These are phyloP conservation scores for Endothia cerciana DNA, from an alignment of 2,329 filamentous ascomycete genomes.

Conservation along the genomic window DNA sequence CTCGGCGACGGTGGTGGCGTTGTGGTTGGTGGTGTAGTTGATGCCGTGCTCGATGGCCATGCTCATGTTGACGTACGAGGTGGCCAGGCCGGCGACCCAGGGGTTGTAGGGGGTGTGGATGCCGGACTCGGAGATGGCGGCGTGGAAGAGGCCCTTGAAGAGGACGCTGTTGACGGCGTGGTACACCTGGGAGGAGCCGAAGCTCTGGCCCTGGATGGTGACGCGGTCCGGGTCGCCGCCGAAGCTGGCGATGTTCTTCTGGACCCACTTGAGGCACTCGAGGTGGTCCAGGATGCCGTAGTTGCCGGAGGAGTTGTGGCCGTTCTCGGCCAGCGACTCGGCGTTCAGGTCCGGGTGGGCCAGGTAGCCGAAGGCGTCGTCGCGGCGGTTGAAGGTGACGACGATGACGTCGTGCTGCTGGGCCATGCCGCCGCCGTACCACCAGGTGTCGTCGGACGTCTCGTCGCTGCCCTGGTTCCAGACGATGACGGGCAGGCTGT, in stretches of 20 bases:
- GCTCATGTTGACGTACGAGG: conserved; percentile 37
- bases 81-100: conserved; percentile 36
- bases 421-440: conserved; percentile 26
- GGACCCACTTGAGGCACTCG: conserved; percentile 27
- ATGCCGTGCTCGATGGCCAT: conserved; percentile 33
- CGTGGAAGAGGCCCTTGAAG: conserved; percentile 38
- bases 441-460: conserved; percentile 17
- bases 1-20: conserved; percentile 23
- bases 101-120: conserved; percentile 38
- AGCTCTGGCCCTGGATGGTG: conserved; percentile 27
- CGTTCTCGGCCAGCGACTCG: conserved; percentile 23
- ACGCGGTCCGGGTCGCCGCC: conserved; percentile 27
- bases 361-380: conserved; percentile 28
- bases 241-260: conserved; percentile 26
- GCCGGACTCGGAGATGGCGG: conserved; percentile 37
- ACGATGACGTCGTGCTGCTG: conserved; percentile 28
- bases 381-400: conserved; percentile 26
- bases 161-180: conserved; percentile 38
- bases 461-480: conserved; percentile 31
- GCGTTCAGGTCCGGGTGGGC: conserved; percentile 28
- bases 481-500: conserved; percentile 38
- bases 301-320: conserved; percentile 28
- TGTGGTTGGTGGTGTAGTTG: conserved; percentile 34
- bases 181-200: conserved; percentile 37
- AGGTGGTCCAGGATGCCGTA: conserved; percentile 27